phyloP scores from a whole-genome alignment of 2,329 filamentous ascomycete species.

The Byssochlamys sp. region DNA sequence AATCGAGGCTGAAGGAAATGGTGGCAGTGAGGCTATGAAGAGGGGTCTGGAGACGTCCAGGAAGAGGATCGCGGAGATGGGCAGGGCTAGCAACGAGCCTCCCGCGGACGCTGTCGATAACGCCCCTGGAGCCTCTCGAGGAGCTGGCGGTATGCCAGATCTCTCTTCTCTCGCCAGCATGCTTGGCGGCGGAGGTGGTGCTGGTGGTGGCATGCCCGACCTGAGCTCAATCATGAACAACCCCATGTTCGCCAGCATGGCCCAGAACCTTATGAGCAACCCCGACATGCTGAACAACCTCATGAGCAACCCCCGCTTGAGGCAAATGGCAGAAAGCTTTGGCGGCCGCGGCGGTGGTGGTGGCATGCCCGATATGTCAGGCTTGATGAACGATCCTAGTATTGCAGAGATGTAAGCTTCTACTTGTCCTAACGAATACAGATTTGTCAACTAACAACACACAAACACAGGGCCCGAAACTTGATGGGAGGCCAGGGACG shows the following conservation, averaged over 20 bases:
- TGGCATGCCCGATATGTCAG: slow-evolving; percentile 78
- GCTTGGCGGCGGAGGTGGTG: slow-evolving; percentile 53
- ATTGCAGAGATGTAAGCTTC: slow-evolving; percentile 81
- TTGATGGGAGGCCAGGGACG: slow-evolving; percentile 51
- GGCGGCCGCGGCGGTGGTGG: slow-evolving; percentile 46
- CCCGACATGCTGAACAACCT: slow-evolving; percentile 82
- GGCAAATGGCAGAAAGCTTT: slow-evolving; percentile 78
- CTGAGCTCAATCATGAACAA: slow-evolving; percentile 83
- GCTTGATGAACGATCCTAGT: slow-evolving; percentile 82
- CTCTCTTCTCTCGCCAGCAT: slow-evolving; percentile 61
- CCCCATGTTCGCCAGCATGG: slow-evolving; percentile 96
- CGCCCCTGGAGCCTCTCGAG: slow-evolving; percentile 35
- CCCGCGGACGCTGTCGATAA: slow-evolving; percentile 45
- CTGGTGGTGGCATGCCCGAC: slow-evolving; percentile 70
- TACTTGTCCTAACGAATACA: neutral
- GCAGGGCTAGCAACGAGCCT: slow-evolving; percentile 42
- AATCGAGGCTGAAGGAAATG: slow-evolving; percentile 86
- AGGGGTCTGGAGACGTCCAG: slow-evolving; percentile 92
- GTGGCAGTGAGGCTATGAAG: slow-evolving; percentile 93
- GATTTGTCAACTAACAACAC: slow-evolving; percentile 8
- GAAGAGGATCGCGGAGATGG: slow-evolving; percentile 73
- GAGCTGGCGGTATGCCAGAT: slow-evolving; percentile 59
- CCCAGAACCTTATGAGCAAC: slow-evolving; percentile 94
- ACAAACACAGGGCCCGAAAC: slow-evolving; percentile 48
- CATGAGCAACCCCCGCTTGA: slow-evolving; percentile 84